Conservation (phyloP, 441 rosid genomes). For the Populus hybrid region DNA sequence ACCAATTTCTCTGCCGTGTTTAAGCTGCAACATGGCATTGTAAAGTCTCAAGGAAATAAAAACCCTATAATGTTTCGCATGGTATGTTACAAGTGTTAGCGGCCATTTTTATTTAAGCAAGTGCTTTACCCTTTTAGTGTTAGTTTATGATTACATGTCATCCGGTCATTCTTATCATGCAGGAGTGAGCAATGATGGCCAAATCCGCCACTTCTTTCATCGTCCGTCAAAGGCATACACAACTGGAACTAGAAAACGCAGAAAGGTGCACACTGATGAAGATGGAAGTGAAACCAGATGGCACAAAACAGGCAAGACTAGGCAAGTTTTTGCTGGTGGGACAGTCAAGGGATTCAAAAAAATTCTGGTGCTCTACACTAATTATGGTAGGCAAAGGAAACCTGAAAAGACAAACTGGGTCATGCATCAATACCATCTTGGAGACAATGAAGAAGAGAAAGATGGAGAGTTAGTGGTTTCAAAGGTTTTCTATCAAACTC, state of each 20-base stretch:
- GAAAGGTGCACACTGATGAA: slow-evolving; percentile 79
- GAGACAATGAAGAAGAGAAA: slow-evolving; percentile 78
- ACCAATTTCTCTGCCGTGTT: background rate
- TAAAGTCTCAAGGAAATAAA: background rate
- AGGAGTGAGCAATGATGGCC: slow-evolving; percentile 94
- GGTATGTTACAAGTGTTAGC: background rate
- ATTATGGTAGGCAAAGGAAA: slow-evolving; percentile 82
- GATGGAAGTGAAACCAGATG: slow-evolving; percentile 33
- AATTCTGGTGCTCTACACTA: too few relatives aligned
- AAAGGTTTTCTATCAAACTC: slow-evolving; percentile 34
- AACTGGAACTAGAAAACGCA: slow-evolving; percentile 87
- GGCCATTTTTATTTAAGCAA: background rate
- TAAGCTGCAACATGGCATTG: background rate
- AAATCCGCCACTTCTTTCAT: slow-evolving; percentile 91
- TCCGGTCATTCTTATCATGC: background rate
- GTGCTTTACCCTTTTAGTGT: background rate
- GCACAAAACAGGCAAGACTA: too few relatives aligned
- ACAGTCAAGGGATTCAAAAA: too few relatives aligned
- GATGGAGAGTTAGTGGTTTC: slow-evolving; percentile 88
- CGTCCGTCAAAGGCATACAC: slow-evolving; percentile 98
- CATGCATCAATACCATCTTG: slow-evolving; percentile 97
- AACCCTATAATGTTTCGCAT: background rate
- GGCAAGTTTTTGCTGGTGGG: too few relatives aligned
- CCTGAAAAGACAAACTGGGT: slow-evolving; percentile 98
- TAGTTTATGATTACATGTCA: background rate